Conservation (phyloP, 495 filamentous ascomycete genomes). For the Aspergillus leporis region DNA sequence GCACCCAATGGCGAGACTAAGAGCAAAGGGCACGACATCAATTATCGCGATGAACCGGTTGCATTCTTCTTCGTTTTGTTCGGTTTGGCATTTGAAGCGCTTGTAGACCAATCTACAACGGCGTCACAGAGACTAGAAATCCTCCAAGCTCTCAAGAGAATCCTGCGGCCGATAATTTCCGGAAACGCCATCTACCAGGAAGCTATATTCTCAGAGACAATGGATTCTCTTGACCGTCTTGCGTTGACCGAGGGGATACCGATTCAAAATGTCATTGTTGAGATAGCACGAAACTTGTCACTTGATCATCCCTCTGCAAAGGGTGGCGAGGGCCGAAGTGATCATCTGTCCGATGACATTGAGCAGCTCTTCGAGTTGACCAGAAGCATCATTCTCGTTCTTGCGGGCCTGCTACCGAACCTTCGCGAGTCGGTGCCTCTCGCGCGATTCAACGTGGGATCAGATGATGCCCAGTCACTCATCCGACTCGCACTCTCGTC, state of each 20-base stretch:
- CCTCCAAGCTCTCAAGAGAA: constrained; percentile 89
- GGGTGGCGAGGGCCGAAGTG: constrained; percentile 60
- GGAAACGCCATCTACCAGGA: constrained; percentile 96
- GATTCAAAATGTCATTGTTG: constrained; percentile 90
- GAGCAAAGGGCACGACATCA: constrained; percentile 72
- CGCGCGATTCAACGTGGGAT: constrained; percentile 58
- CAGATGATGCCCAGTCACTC: constrained; percentile 80
- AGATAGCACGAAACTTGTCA: constrained; percentile 87
- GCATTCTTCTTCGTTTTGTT: constrained; percentile 99
- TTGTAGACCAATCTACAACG: constrained; percentile 75
- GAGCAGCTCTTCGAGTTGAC: constrained; percentile 98
- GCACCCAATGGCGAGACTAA: constrained; percentile 42
- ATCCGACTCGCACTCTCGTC: constrained; percentile 78
- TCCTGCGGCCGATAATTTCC: constrained; percentile 89
- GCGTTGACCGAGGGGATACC: constrained; percentile 85
- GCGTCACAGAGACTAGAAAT: constrained; percentile 86
- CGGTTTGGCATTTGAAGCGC: constrained; percentile 91
- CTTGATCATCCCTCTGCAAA: constrained; percentile 88
- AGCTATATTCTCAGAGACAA: constrained; percentile 93
- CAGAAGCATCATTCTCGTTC: constrained; percentile 88
- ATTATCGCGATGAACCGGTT: constrained; percentile 96
- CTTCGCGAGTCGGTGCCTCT: constrained; percentile 73
- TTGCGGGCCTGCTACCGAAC: constrained; percentile 84
- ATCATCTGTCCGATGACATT: constrained; percentile 90
- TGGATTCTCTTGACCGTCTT: constrained; percentile 92